Conservation (phyloP, 139 green algal genomes). For the Chlamydomonas sp. region DNA sequence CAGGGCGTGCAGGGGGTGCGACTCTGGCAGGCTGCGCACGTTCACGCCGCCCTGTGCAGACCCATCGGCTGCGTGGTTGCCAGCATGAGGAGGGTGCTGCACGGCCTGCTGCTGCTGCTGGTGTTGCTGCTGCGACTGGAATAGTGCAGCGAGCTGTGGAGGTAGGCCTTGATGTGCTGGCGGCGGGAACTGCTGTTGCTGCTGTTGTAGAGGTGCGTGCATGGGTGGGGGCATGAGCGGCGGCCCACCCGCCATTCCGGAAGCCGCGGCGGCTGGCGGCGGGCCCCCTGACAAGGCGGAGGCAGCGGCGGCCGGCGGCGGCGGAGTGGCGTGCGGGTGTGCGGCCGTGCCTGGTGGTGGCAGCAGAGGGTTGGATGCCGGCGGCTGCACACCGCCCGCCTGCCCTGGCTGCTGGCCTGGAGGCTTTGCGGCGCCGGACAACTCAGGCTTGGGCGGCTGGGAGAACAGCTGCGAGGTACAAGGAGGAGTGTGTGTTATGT, state of each 20-base stretch:
- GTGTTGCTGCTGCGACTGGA: too few relatives aligned
- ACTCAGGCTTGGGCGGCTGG: background rate
- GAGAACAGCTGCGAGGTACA: constrained; percentile 1
- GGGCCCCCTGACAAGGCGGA: background rate
- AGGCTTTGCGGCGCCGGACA: background rate
- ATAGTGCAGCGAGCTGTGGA: background rate
- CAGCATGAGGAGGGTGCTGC: background rate
- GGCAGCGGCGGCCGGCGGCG: background rate
- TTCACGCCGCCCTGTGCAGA: constrained; percentile 5
- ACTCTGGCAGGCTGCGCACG: constrained; percentile 13
- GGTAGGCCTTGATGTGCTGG: too few relatives aligned
- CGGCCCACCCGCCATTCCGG: background rate
- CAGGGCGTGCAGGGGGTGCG: constrained; percentile 20
- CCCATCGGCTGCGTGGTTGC: background rate
- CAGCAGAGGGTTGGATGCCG: too few relatives aligned
- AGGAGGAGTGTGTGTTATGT: too few relatives aligned
- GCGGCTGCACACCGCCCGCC: too few relatives aligned
- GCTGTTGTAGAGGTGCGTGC: too few relatives aligned
- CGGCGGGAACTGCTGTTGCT: too few relatives aligned
- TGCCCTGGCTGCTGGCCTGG: too few relatives aligned
- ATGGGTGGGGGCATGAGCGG: background rate
- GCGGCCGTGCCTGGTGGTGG: background rate
- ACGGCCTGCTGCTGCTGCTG: too few relatives aligned
- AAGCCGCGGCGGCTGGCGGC: background rate
- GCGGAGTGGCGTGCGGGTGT: background rate